Conservation (phyloP, 2,329 filamentous ascomycete species). For the Trichoderma polysporum region DNA sequence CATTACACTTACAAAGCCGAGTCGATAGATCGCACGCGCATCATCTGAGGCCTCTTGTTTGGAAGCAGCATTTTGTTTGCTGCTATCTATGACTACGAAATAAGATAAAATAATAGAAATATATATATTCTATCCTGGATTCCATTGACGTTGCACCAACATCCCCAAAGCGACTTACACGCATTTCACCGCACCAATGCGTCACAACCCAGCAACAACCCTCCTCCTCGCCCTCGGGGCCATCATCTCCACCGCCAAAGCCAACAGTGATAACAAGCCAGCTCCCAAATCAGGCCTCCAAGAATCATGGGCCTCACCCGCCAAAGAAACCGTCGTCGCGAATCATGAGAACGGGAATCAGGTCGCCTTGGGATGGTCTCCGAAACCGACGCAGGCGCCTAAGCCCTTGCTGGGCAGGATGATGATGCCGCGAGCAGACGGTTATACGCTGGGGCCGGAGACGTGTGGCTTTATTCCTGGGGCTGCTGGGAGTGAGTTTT, state of each 20-base stretch:
- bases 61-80: background rate
- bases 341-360: constrained; percentile 25
- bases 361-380: constrained; percentile 34
- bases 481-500: constrained; percentile 32
- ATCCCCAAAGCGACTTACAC: background rate
- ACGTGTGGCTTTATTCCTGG: constrained; percentile 35
- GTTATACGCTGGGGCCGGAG: constrained; percentile 29
- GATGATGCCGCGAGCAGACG: constrained; percentile 31
- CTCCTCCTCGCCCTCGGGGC: constrained; percentile 28
- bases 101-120: background rate
- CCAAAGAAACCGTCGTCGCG: constrained; percentile 29
- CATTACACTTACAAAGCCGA: background rate
- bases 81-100: background rate
- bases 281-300: constrained; percentile 26
- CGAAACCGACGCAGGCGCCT: constrained; percentile 34
- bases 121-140: background rate
- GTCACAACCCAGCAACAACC: background rate
- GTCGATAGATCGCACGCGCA: background rate
- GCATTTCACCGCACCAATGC: background rate
- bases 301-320: constrained; percentile 31
- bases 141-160: background rate
- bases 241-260: constrained; percentile 20
- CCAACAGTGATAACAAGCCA: constrained; percentile 27
- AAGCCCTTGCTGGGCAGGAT: constrained; percentile 32
- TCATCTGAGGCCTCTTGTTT: background rate